A percentile compares a stretch with the other conserved stretches of the same genome.
Evolutionary conservation across 352 stramenopile genomes (phyloP).

Genomic region (Globisporangium paroecandrum): DNA sequence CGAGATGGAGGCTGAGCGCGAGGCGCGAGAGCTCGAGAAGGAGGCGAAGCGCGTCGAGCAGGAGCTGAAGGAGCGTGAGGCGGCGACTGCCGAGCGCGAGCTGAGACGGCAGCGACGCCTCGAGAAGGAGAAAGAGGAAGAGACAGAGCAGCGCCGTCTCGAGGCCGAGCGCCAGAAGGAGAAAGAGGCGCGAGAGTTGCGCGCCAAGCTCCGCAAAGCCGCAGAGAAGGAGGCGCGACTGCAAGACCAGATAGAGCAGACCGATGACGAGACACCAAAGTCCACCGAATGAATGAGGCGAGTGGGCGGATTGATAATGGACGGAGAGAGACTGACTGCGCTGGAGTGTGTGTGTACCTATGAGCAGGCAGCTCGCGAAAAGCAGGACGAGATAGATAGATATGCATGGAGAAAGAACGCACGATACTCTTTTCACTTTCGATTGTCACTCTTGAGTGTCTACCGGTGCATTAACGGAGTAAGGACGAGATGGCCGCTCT

Average conservation of each 20-base stretch:
- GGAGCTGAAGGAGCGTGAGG: constrained; percentile 58
- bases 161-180: constrained; percentile 46
- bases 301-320: not conserved
- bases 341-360: not conserved
- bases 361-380: not conserved
- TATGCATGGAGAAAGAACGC: not conserved
- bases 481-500: not conserved
- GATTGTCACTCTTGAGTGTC: not conserved
- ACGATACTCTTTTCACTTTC: not conserved
- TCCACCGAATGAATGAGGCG: not conserved
- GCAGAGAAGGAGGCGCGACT: constrained; percentile 22
- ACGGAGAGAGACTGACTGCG: not conserved
- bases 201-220: constrained; percentile 43
- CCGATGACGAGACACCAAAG: not conserved
- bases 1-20: constrained; percentile 58
- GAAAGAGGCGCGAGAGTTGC: constrained; percentile 47
- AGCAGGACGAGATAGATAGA: constrained; percentile 1
- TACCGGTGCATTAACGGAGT: not conserved
- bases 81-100: constrained; percentile 48
- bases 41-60: constrained; percentile 46
- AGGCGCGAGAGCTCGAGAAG: constrained; percentile 45
- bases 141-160: constrained; percentile 23
- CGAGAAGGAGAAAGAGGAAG: constrained; percentile 59
- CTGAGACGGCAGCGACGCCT: constrained; percentile 49
- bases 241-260: constrained; percentile 12